A percentile compares a stretch with the other conserved stretches of the same genome.
Conservation (phyloP, 306 rosid species). For the Cicer chorassanicum region DNA sequence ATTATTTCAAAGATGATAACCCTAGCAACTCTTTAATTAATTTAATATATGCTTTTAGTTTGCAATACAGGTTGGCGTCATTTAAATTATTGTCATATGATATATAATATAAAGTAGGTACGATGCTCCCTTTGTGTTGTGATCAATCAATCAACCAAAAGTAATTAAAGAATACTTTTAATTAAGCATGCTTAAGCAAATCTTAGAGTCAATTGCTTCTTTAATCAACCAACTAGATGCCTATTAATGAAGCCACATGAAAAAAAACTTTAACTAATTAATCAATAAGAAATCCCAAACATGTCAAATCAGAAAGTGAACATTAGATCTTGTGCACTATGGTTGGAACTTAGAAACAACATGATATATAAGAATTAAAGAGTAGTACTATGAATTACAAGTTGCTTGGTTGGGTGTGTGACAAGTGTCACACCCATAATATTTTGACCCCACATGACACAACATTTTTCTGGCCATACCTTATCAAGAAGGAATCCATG, state of each 20-base stretch:
- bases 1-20: conserved; percentile 42
- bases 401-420: conserved; percentile 47
- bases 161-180: conserved; percentile 14
- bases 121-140: conserved; percentile 34
- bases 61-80: conserved; percentile 30
- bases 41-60: not conserved
- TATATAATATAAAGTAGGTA: conserved; percentile 38
- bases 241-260: conserved; percentile 36
- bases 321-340: conserved; percentile 59
- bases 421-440: conserved; percentile 49
- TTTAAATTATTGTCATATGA: conserved; percentile 18
- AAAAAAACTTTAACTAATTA: conserved; percentile 43
- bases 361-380: conserved; percentile 26
- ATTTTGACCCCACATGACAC: conserved; percentile 47
- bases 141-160: conserved; percentile 39
- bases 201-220: conserved; percentile 53
- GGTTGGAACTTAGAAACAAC: conserved; percentile 41
- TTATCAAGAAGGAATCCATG: conserved; percentile 46
- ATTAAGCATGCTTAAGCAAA: conserved; percentile 44
- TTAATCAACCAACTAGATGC: conserved; percentile 43
- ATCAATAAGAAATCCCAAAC: conserved; percentile 46
- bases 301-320: conserved; percentile 69
- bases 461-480: conserved; percentile 42
- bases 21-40: not conserved
- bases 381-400: conserved; percentile 32